Evolutionary conservation across 208 protist genomes (phyloP), one percentile per base, ranked within the genome.

Genomic region (Leishmania gerbilli): DNA sequence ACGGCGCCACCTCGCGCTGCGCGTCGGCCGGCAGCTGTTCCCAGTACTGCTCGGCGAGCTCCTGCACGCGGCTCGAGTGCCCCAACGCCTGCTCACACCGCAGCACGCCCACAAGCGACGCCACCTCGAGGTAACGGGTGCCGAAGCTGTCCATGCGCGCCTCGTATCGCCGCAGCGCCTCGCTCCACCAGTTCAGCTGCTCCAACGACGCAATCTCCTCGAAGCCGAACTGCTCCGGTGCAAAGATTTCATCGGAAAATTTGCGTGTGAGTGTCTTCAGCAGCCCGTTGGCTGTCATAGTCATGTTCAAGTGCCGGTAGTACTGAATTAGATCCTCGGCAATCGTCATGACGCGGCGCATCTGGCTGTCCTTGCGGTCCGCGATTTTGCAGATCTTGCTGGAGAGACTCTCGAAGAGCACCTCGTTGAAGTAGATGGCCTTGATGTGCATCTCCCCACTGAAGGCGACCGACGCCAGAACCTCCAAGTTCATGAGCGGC

Each of bases 371-470:
- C 74, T 92, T 88, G 45, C 80, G 79, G 71, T 80, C 81, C 4
- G 74, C 74, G 1, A 83, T 47, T 13, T 75, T 84, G 58, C 86
- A 81, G 1, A 94, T 72, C 62, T 92, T 83, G 74, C 82, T 86
- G 21, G 89, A 89, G 1, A 95, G 86, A 45, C 88, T 80, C 74
- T 95, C 89, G 74, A 98, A 95, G 21, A 96, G 83, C 17, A 95
- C 81, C 80, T 98, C 95, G 74, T 95, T 96, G 81, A 98, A 93
- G 89, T 95, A 98, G 75, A 98, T 95, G 17, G 91, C 93, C 80
- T 95, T 98, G 45, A 91, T 91, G 81, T 96, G 93, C 91, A 96
- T 95, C 80, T 95, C 85, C 1, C 92, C 93, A 60, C 88, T 83
- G 65, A 92, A 92, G 17, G 95, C 92, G 9, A 96, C 92, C 49